phyloP scores from a whole-genome alignment of 139 green algal genomes.

The Haematococcus sp. region DNA sequence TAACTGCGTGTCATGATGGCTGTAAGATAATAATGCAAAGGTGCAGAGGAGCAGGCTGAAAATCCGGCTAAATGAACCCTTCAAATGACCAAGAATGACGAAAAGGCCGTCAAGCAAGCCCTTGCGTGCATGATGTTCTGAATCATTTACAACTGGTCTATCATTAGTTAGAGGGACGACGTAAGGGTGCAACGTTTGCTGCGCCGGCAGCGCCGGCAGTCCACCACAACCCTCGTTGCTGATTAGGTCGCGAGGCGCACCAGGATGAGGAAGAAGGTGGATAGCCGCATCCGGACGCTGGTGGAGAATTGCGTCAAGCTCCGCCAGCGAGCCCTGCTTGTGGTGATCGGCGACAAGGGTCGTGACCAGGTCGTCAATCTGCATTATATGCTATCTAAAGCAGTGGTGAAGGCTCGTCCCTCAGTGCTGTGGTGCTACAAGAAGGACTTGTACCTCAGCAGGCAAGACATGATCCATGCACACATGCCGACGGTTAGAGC shows the following conservation, averaged over 20 bases:
- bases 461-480: too few species aligned
- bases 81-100: too few species aligned
- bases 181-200: not conserved
- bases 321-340: constrained; percentile 86
- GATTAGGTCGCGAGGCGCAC: not conserved
- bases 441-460: constrained; percentile 94
- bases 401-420: constrained; percentile 89
- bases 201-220: too few species aligned
- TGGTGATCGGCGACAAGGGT: constrained; percentile 96
- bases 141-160: too few species aligned
- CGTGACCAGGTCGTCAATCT: constrained; percentile 96
- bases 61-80: too few species aligned
- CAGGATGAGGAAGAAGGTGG: constrained; percentile 98
- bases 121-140: too few species aligned
- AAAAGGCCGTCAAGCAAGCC: too few species aligned
- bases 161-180: not conserved
- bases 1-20: too few species aligned
- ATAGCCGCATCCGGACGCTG: constrained; percentile 90
- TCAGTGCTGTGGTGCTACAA: constrained; percentile 99
- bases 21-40: too few species aligned
- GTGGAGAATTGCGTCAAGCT: constrained; percentile 96
- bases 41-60: too few species aligned
- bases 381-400: constrained; percentile 98
- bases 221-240: not conserved
- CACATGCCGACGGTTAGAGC: too few species aligned